A percentile compares a stretch with the other conserved stretches of the same genome.
phyloP scores from a whole-genome alignment of 2,329 filamentous ascomycete genomes.

The Capronia coronata region DNA sequence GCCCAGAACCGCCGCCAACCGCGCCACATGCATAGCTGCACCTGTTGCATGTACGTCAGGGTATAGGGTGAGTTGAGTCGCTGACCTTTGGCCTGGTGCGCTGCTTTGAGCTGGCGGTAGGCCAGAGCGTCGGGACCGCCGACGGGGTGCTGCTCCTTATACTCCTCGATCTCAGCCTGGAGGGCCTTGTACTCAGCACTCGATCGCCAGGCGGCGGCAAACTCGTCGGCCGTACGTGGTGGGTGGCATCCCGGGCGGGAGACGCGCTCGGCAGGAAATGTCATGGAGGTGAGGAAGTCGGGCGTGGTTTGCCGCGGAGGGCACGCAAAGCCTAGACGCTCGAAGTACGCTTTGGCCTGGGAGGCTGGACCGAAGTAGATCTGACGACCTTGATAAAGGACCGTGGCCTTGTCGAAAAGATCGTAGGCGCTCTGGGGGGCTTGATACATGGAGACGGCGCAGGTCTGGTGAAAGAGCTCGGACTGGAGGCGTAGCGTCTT shows the following conservation, averaged over 20 bases:
- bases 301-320: constrained; percentile 57
- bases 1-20: constrained; percentile 70
- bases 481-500: constrained; percentile 46
- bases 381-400: constrained; percentile 60
- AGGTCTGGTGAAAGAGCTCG: constrained; percentile 45
- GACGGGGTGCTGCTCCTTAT: neutral
- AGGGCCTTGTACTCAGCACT: neutral
- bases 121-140: neutral
- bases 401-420: constrained; percentile 63
- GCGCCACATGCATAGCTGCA: constrained; percentile 71
- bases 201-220: neutral
- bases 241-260: neutral
- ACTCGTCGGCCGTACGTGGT: neutral
- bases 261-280: constrained; percentile 32
- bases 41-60: constrained; percentile 56
- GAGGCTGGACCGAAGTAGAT: constrained; percentile 58
- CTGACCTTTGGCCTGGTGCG: constrained; percentile 9
- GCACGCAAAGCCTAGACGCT: constrained; percentile 58
- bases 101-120: neutral
- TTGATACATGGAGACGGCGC: constrained; percentile 53
- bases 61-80: constrained; percentile 50
- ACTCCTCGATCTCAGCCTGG: neutral
- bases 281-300: constrained; percentile 59
- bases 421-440: constrained; percentile 48
- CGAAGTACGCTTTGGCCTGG: constrained; percentile 59